Conservation (phyloP, 2,329 filamentous ascomycete species). For the Acephala macrosclerotiorum region DNA sequence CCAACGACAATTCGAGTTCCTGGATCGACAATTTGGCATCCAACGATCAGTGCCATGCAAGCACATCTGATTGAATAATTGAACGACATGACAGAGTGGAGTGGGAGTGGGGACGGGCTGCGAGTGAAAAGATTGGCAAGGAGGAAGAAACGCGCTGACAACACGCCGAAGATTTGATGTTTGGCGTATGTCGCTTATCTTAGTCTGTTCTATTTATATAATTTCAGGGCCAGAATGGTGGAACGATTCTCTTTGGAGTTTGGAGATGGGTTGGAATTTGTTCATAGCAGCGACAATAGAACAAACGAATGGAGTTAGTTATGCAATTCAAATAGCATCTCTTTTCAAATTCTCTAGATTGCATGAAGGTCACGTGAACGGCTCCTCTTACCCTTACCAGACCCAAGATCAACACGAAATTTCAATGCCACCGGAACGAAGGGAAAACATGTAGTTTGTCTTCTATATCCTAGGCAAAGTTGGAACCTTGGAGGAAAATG, state of each 20-base stretch:
- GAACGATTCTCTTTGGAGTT: background rate
- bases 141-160: constrained; percentile 1
- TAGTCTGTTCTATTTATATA: background rate
- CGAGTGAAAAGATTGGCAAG: background rate
- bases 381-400: background rate
- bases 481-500: no score
- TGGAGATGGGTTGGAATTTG: background rate
- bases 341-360: no score
- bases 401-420: no score
- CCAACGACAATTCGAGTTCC: constrained; percentile 24
- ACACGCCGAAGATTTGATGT: background rate
- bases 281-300: background rate
- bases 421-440: no score
- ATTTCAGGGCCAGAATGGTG: background rate
- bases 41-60: constrained; percentile 23
- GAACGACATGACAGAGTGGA: background rate
- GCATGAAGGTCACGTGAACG: no score
- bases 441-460: no score
- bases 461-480: no score
- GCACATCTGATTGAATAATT: constrained; percentile 17
- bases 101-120: background rate
- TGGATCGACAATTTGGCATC: constrained; percentile 26
- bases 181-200: background rate
- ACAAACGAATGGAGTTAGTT: background rate
- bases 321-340: background rate